Percentiles rank a stretch among this genome's conserved stretches.
Evolutionary conservation across 139 green algal species (phyloP).

Genomic region (Mesotaenium endlicherianum): DNA sequence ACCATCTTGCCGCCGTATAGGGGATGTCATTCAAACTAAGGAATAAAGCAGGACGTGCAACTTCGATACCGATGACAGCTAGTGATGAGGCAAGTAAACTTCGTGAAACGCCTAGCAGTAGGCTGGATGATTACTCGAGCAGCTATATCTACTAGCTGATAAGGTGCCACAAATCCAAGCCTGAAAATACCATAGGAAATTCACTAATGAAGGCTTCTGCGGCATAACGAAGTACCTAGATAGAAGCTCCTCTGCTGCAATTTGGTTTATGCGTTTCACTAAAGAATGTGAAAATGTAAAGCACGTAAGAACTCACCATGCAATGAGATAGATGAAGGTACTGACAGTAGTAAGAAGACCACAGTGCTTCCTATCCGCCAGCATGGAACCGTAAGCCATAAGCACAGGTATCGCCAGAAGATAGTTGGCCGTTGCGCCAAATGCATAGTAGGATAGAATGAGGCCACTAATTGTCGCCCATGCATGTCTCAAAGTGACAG

Average conservation of each 20-base stretch:
- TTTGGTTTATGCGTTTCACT: neutral
- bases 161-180: neutral
- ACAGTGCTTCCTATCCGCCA: neutral
- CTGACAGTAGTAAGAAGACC: conserved; percentile 7
- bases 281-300: neutral
- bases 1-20: no score
- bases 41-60: no score
- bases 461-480: neutral
- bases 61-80: no score
- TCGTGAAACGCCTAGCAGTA: no score
- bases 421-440: neutral
- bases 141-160: neutral
- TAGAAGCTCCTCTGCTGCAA: neutral
- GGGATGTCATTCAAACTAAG: no score
- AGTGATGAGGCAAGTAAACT: no score
- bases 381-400: conserved; percentile 26
- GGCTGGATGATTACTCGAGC: no score
- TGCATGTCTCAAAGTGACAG: conserved; percentile 10
- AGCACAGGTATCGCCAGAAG: conserved; percentile 12
- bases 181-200: neutral
- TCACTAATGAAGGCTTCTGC: neutral
- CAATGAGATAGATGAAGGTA: conserved; percentile 31
- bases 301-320: conserved; percentile 23
- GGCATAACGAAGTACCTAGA: neutral
- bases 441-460: conserved; percentile 16